Evolutionary conservation across 257 asterid species (phyloP).

Genomic region (Solanum pinnatisectum): DNA sequence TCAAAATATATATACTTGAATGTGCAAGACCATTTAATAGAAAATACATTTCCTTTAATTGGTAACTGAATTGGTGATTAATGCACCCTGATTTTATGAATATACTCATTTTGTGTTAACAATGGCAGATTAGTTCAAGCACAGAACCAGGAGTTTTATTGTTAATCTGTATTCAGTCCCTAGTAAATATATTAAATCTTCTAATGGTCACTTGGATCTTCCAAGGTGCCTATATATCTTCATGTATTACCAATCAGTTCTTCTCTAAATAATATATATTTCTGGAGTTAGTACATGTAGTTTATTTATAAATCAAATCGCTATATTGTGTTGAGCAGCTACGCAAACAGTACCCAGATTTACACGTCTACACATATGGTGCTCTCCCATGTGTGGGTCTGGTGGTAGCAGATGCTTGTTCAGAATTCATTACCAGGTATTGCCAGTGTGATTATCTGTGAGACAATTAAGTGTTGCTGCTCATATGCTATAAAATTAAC

Average conservation of each 20-base stretch:
- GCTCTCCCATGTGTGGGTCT: conserved; percentile 23
- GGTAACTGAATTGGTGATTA: background rate
- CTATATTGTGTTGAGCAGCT: conserved; percentile 8
- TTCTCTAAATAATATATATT: background rate
- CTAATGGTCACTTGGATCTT: background rate
- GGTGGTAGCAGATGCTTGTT: conserved; percentile 19
- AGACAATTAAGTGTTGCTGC: background rate
- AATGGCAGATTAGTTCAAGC: background rate
- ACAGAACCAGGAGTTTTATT: background rate
- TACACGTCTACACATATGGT: conserved; percentile 23
- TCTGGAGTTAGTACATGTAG: background rate
- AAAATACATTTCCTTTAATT: background rate
- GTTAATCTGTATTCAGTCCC: background rate
- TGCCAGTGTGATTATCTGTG: background rate
- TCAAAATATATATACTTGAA: background rate
- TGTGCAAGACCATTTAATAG: background rate
- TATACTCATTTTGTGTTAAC: background rate
- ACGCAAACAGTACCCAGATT: conserved; percentile 9
- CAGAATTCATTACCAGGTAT: conserved; percentile 23
- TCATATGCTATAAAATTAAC: background rate
- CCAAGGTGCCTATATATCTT: background rate
- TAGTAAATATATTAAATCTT: background rate
- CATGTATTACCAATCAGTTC: background rate
- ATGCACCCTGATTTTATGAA: background rate
- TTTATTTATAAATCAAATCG: background rate